Base-by-base conservation (phyloP, 2,329 filamentous ascomycete species). In the Trichoderma sp. region DNA sequence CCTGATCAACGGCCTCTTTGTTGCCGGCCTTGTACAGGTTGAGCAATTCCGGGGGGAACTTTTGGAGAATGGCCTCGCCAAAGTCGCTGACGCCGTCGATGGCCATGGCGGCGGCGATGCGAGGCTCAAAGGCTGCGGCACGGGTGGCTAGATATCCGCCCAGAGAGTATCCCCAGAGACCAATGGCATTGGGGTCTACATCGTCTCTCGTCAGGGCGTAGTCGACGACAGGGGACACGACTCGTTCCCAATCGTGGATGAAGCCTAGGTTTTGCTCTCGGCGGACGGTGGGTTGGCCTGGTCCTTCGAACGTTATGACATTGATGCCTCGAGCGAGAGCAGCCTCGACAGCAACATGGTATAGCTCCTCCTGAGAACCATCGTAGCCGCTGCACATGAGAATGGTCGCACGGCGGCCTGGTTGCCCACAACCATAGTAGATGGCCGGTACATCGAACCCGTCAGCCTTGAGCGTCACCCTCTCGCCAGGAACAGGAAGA, bases 241-340 rank as follows among this genome's bases (percentile, higher is more conserved):
- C 83, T 12, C 76, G 76, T 74, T 84, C 82, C 83, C 83, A 86
- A 6, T 85, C 79, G 0, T 78, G 76, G 67, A 84, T 85, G 75
- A 86, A 86, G 2, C 83, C 83, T 0, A 84, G 64, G 12, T 79
- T 75, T 64, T 86, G 83, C 0, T 82, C 71, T 1, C 84, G 81
- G 9, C 81, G 79, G 2, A 84, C 81, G 1, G 78, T 81, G 1
- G 81, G 79, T 73, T 86, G 84, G 0, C 84, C 84, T 0, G 84
- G 84, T 0, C 84, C 85, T 70, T 86, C 84, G 68, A 82, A 86
- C 0, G 81, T 82, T 9, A 85, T 76, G 71, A 78, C 78, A 68
- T 83, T 84, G 73, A 78, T 83, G 9, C 83, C 83, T 1, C 83
- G 78, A 15, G 79, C 77, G 7, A 84, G 73, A 0, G 80, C 79